phyloP scores from a whole-genome alignment of 257 asterid genomes.

The Salvia splendens region DNA sequence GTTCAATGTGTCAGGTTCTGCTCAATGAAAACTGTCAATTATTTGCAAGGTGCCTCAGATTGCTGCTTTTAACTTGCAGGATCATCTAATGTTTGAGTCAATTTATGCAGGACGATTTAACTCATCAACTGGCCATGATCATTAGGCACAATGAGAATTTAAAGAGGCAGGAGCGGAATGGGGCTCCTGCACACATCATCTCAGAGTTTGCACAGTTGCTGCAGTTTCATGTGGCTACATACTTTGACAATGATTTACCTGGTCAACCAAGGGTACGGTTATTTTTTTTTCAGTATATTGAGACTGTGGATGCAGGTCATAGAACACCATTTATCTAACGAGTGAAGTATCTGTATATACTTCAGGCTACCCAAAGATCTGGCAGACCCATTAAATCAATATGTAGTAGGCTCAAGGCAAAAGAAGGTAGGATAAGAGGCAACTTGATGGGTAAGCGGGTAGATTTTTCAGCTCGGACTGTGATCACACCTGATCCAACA shows the following conservation, averaged over 20 bases:
- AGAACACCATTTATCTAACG: conserved; percentile 25
- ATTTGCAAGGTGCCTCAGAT: not conserved
- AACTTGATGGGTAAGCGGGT: conserved; percentile 99
- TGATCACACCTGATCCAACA: conserved; percentile 98
- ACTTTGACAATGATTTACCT: conserved; percentile 95
- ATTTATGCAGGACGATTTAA: conserved; percentile 87
- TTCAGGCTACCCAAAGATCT: conserved; percentile 97
- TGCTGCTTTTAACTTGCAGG: conserved; percentile 1
- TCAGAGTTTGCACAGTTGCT: conserved; percentile 96
- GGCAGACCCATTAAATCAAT: conserved; percentile 98
- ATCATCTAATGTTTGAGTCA: conserved; percentile 33
- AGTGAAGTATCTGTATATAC: conserved; percentile 15
- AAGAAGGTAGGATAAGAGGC: conserved; percentile 98
- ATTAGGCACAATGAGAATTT: conserved; percentile 94
- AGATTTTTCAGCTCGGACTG: conserved; percentile 98
- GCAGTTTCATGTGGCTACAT: conserved; percentile 98
- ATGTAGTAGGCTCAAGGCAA: conserved; percentile 95
- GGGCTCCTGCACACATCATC: conserved; percentile 98
- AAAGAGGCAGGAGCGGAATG: conserved; percentile 95
- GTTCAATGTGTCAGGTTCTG: conserved; percentile 23
- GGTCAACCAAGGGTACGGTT: conserved; percentile 96
- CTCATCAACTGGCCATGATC: conserved; percentile 98
- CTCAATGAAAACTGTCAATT: not conserved
- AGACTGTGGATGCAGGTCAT: conserved; percentile 14
- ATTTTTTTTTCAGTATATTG: conserved; percentile 17